Evolutionary conservation across 306 rosid species (phyloP), one percentile per base, ranked within the genome.

Genomic region (Spatholobus suberectus): DNA sequence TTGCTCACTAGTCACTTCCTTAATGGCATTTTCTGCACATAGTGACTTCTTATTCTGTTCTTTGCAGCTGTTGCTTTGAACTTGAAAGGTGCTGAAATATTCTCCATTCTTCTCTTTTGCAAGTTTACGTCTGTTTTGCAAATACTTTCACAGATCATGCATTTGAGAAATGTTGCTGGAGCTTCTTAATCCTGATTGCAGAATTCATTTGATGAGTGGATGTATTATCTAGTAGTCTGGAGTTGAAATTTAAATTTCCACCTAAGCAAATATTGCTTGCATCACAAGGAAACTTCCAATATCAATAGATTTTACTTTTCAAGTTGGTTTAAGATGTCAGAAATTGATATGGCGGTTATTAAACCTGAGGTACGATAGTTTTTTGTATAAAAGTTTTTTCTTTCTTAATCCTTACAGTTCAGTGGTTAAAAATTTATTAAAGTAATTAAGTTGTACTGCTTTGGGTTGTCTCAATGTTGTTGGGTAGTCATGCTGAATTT

Each of bases 351-450:
- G 96, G 91, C 91, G 1, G 91, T 93, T 67, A 87, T 90, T 80
- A 93, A 93, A 88, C 94, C 98, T 15, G 98, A 90, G 97, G 99
- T 93, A 84, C 63, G 79, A 38, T 71, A 57, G 63, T 57, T 38
- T 58, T 17, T 82, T 49, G 10, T 18, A 40, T 26, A 4, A 14
- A 17, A 20, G 65, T 51, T 18, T 6, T 43, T 27, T 24, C 51
- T 17, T 34, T 17, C 9, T 78, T 65, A 17, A 44, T 51, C 69
- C 55, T 4, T 74, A 52, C 37, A 35, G 55, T 83, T 58, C 68
- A 34, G 76, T 54, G 59, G 26, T 52, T 84, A 27, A 26, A 21
- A 9, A 29, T 65, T 72, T 38, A 20, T 29, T 27, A 17, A 35
- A 11, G 8, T 46, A 18, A 51, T 71, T 54, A 52, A 13, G 41